Conservation (phyloP, 2,329 filamentous ascomycete genomes). For the Ophiostoma tasmaniense region DNA sequence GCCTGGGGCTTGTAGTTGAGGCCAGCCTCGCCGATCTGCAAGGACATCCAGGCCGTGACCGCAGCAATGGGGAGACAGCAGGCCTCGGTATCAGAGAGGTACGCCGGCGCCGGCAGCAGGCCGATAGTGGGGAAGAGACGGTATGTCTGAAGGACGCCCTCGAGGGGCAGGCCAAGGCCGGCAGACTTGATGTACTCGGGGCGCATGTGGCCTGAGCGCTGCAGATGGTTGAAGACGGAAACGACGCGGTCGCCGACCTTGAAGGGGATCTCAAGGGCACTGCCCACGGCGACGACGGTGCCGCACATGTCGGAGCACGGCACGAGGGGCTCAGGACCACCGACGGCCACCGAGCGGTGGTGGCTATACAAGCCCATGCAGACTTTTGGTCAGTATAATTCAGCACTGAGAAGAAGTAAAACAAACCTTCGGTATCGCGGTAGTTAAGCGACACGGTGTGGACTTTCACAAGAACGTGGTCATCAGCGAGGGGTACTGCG, state of each 20-base stretch:
- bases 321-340: constrained; percentile 38
- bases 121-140: constrained; percentile 49
- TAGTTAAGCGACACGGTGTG: constrained; percentile 44
- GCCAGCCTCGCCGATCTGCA: constrained; percentile 27
- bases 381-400: constrained; percentile 35
- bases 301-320: constrained; percentile 67
- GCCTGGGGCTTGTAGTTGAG: neutral
- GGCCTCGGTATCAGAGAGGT: constrained; percentile 52
- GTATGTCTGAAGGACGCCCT: constrained; percentile 50
- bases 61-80: constrained; percentile 52
- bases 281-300: constrained; percentile 43
- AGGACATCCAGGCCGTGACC: constrained; percentile 57
- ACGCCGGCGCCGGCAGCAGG: constrained; percentile 47
- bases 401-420: neutral
- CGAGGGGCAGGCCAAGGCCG: constrained; percentile 52
- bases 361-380: constrained; percentile 59
- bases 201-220: constrained; percentile 51
- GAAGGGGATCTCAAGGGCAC: constrained; percentile 33
- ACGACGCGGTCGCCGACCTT: constrained; percentile 56
- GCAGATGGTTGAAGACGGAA: constrained; percentile 52
- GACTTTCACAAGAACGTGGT: constrained; percentile 41
- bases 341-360: constrained; percentile 43
- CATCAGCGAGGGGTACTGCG: constrained; percentile 35
- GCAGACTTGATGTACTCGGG: constrained; percentile 45
- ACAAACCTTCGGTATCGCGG: constrained; percentile 40